Evolutionary conservation across 495 filamentous ascomycete species (phyloP), one percentile per base, ranked within the genome.

Genomic region (Astrothelium macrocarpum): DNA sequence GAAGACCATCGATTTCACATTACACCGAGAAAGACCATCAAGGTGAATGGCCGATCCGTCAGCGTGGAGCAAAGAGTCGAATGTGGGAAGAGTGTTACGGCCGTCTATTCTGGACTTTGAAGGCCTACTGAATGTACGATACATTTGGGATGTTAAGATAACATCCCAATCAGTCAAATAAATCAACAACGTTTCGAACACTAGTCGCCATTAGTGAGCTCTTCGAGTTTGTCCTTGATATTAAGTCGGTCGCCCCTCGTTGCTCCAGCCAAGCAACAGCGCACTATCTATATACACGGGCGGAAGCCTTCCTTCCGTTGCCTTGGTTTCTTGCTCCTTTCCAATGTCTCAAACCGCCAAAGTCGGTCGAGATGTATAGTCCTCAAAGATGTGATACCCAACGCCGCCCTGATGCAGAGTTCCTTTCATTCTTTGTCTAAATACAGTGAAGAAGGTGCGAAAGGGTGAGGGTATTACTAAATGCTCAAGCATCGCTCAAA

Each of bases 51-150:
- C 16, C 81, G 85, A 66, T 86, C 75, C 62, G 85, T 88, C 53
- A 84, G 79, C 67, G 78, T 96, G 67, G 91, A 95, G 75, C 94
- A 97, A 80, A 85, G 85, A 60, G 85, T 97, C 11, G 89, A 89
- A 71, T 97, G 93, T 75, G 94, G 94, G 28, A 81, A 89, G 62
- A 83, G 83, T 62, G 87, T 93, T 28, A 92, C 90, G 65, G 90
- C 87, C 16, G 87, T 97, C 16, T 98, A 92, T 73, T 80, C 82
- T 53, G 72, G 77, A 53, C 59, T 59, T 65, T 64, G 49, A 62
- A 14, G 62, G 9, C 7, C 18, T 7, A 16, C 32, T 26, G 56
- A 14, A 26, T 3, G 4, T 10, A 4, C 4, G n/a, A 26, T 16
- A 36, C 12, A 12, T 34, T 36, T 36, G 10, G 2, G n/a, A 23